Percentiles rank a stretch among this genome's conserved stretches.
Evolutionary conservation across 1,139 yeast genomes (phyloP).

Genomic region (Maudiozyma humilis): DNA sequence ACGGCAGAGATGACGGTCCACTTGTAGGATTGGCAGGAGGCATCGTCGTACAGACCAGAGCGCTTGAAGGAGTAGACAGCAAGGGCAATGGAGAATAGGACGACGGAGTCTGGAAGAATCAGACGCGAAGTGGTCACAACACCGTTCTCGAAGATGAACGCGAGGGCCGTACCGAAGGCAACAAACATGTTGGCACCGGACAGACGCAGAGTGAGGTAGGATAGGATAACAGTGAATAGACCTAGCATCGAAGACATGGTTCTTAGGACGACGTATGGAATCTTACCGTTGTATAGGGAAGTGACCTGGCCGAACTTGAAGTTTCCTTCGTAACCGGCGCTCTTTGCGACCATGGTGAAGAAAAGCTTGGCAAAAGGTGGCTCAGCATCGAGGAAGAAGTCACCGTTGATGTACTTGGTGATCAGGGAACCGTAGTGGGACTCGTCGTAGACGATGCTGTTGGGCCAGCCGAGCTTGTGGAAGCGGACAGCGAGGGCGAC

Average conservation of each 20-base stretch:
- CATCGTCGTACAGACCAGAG: constrained; percentile 70
- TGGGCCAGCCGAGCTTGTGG: constrained; percentile 54
- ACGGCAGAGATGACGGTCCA: constrained; percentile 65
- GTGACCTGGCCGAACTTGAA: constrained; percentile 68
- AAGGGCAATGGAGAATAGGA: constrained; percentile 82
- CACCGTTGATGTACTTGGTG: constrained; percentile 58
- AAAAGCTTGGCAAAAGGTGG: constrained; percentile 88
- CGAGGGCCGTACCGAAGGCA: constrained; percentile 57
- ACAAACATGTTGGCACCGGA: constrained; percentile 80
- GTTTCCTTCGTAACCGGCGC: constrained; percentile 71
- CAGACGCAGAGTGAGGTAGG: constrained; percentile 73
- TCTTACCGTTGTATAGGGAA: constrained; percentile 44
- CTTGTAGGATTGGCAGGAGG: constrained; percentile 59
- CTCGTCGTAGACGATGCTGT: constrained; percentile 86
- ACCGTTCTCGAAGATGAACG: constrained; percentile 76
- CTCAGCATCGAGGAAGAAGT: constrained; percentile 81
- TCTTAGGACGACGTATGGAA: constrained; percentile 78
- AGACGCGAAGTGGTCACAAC: constrained; percentile 80
- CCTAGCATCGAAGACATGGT: constrained; percentile 77
- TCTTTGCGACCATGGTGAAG: constrained; percentile 61
- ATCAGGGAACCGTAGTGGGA: constrained; percentile 74
- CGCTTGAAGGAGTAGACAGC: constrained; percentile 71
- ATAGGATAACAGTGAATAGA: constrained; percentile 62
- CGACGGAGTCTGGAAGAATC: constrained; percentile 83
- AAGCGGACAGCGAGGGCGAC: constrained; percentile 53